Conservation (phyloP, 2,329 filamentous ascomycete genomes). For the Mariannaea elegans region DNA sequence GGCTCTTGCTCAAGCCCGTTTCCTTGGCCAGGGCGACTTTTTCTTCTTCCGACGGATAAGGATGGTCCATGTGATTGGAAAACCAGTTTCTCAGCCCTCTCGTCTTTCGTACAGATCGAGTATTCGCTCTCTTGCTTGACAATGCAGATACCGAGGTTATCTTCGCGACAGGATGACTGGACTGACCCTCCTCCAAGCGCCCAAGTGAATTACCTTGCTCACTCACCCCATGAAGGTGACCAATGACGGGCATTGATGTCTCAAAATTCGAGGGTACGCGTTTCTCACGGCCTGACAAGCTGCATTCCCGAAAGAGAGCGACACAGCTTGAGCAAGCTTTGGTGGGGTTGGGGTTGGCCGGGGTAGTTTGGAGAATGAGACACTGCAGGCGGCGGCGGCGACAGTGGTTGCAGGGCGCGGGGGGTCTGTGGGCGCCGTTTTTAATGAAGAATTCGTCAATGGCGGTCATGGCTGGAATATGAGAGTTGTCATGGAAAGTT, state of each 20-base stretch:
- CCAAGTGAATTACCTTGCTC: constrained; percentile 44
- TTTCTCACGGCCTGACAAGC: constrained; percentile 55
- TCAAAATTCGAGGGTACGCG: constrained; percentile 56
- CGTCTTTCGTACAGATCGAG: constrained; percentile 56
- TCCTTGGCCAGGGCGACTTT: constrained; percentile 50
- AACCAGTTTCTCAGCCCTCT: constrained; percentile 57
- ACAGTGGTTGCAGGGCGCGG: constrained; percentile 55
- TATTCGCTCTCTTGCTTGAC: constrained; percentile 45
- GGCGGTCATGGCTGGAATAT: constrained; percentile 28
- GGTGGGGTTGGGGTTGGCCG: constrained; percentile 58
- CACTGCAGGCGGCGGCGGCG: constrained; percentile 56
- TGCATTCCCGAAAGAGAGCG: constrained; percentile 59
- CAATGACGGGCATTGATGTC: constrained; percentile 56
- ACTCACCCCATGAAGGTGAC: constrained; percentile 57
- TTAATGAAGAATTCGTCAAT: constrained; percentile 51
- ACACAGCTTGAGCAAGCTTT: constrained; percentile 60
- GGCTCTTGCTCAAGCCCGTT: constrained; percentile 55
- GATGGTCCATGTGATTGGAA: constrained; percentile 53
- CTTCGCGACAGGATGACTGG: neutral
- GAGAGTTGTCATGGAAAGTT: neutral
- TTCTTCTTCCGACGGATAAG: constrained; percentile 59
- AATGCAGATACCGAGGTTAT: constrained; percentile 21
- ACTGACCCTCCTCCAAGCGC: constrained; percentile 18
- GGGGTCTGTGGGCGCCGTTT: constrained; percentile 52
- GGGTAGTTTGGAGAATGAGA: constrained; percentile 56